Conservation (phyloP, 495 filamentous ascomycete genomes). For the Xanthoparmelia taractica region DNA sequence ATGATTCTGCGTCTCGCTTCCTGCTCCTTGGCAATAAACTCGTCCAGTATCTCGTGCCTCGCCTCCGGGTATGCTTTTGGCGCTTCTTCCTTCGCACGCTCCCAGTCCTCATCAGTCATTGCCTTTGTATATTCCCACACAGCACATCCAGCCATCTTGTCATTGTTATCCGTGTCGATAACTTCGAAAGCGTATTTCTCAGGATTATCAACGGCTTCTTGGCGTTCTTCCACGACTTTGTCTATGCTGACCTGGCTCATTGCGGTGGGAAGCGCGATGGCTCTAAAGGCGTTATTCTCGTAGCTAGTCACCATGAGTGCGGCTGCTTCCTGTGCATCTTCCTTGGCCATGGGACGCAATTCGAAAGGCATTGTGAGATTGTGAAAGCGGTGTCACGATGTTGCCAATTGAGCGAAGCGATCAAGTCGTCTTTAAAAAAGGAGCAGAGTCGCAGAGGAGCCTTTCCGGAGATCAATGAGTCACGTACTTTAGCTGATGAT, state of each 20-base stretch:
- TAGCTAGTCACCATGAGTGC: not conserved
- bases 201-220: constrained; percentile 9
- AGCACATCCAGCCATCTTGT: constrained; percentile 10
- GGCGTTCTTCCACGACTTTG: not conserved
- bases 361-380: constrained; percentile 6
- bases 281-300: constrained; percentile 5
- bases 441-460: not conserved
- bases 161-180: constrained; percentile 12
- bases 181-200: constrained; percentile 5
- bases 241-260: not conserved
- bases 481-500: not conserved
- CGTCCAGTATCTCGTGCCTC: not conserved
- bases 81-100: not conserved
- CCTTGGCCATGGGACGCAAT: constrained; percentile 5
- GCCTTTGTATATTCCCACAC: constrained; percentile 12
- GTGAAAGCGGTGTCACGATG: not conserved
- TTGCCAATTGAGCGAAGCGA: not conserved
- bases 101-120: constrained; percentile 13
- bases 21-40: constrained; percentile 3
- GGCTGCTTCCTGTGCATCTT: constrained; percentile 8
- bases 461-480: not conserved
- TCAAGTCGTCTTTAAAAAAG: not conserved
- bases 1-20: constrained; percentile 13
- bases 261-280: not conserved
- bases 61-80: constrained; percentile 4